These are phyloP conservation scores for Ogataea haglerorum DNA, from an alignment of 805 yeast species.

Conservation along the genomic window DNA sequence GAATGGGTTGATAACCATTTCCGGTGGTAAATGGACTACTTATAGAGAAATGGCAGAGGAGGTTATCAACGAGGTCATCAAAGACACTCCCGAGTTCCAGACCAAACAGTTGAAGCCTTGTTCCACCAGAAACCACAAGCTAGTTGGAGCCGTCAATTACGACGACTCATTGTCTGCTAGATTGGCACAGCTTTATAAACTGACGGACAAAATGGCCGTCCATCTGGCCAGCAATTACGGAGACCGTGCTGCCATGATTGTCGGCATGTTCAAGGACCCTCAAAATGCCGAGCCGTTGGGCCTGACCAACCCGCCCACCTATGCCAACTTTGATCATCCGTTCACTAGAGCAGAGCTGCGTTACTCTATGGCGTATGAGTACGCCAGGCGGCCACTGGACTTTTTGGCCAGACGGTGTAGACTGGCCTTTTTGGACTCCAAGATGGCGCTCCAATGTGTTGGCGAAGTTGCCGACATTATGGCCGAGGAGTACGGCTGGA, in stretches of 20 bases:
- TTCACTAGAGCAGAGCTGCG: slow-evolving; percentile 88
- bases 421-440: slow-evolving; percentile 85
- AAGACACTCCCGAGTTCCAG: slow-evolving; percentile 38
- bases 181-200: slow-evolving; percentile 71
- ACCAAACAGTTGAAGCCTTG: slow-evolving; percentile 38
- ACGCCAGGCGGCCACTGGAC: slow-evolving; percentile 83
- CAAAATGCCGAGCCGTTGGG: slow-evolving; percentile 62
- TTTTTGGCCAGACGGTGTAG: slow-evolving; percentile 92
- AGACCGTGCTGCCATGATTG: slow-evolving; percentile 76
- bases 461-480: slow-evolving; percentile 83
- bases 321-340: slow-evolving; percentile 65
- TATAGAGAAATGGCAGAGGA: slow-evolving; percentile 98
- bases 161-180: slow-evolving; percentile 70
- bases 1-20: slow-evolving; percentile 78
- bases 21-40: slow-evolving; percentile 99
- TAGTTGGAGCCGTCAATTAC: slow-evolving; percentile 82
- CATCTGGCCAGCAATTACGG: slow-evolving; percentile 89
- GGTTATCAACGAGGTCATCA: slow-evolving; percentile 72
- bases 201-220: slow-evolving; percentile 71
- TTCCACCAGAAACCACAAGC: slow-evolving; percentile 49
- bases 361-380: slow-evolving; percentile 79
- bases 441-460: slow-evolving; percentile 74
- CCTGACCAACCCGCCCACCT: slow-evolving; percentile 32
- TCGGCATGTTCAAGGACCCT: slow-evolving; percentile 53
- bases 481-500: slow-evolving; percentile 80